Percentiles rank a stretch among this genome's conserved stretches.
These are phyloP conservation scores for Buddleja alternifolia DNA, from an alignment of 257 asterid species.

Conservation along the genomic window DNA sequence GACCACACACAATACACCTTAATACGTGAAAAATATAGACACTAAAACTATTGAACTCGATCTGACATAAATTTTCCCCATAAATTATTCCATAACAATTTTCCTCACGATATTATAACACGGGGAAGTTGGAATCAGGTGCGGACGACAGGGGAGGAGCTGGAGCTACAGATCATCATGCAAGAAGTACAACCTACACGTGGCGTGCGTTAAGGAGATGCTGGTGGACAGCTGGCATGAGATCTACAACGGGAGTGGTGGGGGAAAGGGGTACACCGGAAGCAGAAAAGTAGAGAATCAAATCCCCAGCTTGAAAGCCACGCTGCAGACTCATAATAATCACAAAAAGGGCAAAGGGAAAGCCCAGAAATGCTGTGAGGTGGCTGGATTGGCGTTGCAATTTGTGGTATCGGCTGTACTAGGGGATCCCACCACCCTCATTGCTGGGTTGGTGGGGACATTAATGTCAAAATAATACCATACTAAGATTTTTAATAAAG, in stretches of 20 bases:
- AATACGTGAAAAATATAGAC: no score
- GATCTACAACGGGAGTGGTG: conserved; percentile 44
- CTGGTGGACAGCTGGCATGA: conserved; percentile 90
- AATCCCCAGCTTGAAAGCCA: conserved; percentile 70
- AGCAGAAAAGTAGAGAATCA: conserved; percentile 32
- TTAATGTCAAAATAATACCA: conserved; percentile 67
- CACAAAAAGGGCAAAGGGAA: conserved; percentile 66
- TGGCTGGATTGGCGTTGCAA: conserved; percentile 89
- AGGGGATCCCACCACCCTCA: conserved; percentile 95
- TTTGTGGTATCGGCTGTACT: conserved; percentile 90
- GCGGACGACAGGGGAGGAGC: conserved; percentile 92
- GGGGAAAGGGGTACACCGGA: conserved; percentile 12
- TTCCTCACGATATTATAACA: no score
- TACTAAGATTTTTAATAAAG: no score
- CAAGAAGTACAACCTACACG: conserved; percentile 91
- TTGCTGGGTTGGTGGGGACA: conserved; percentile 76
- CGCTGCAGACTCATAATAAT: conserved; percentile 51
- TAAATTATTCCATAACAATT: no score
- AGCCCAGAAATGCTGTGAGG: conserved; percentile 71
- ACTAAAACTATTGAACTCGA: no score
- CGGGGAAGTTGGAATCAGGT: conserved; percentile 34
- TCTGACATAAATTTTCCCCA: no score
- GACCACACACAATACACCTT: no score
- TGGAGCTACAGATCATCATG: conserved; percentile 91
- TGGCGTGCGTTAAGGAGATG: conserved; percentile 95